Evolutionary conservation across 352 stramenopile genomes (phyloP), one percentile per base, ranked within the genome.

Genomic region (Globisporangium orthogonon): DNA sequence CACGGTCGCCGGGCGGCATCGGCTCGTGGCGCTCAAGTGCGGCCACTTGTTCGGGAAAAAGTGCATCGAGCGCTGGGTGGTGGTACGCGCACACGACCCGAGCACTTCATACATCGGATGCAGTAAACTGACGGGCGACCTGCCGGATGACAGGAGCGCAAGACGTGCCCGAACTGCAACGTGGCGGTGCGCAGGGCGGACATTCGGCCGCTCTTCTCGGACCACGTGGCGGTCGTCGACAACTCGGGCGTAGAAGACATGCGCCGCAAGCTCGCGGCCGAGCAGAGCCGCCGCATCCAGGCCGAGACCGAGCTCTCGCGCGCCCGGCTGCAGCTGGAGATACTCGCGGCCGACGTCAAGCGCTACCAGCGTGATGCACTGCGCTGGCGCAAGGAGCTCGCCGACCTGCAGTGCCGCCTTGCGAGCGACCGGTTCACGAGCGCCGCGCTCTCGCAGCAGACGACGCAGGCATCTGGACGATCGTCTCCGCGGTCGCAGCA

Each of bases 171-270:
- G 1, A 89, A 88, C 55, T 92, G 82, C 69, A 87, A 70, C 51
- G 54, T 74, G 0, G 39, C 64, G 1, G 69, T 87, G 39, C 63
- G 62, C 23, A 68, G 67, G 17, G 58, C 67, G 28, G 82, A 92
- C 49, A 74, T 92, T 17, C 70, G 65, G 31, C 64, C 69, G 30
- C 59, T 89, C 31, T 91, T 87, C 58, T 86, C 75, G 10, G 71
- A 91, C 65, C 76, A 86, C 54, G 74, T 89, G 7, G 77, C 82
- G 9, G 76, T 89, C n/a, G 79, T 92, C 14, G 82, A 92, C 66
- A 92, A 89, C 63, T 69, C 77, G 13, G 75, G 73, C 11, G 45
- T 87, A 17, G 77, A 84, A 59, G 66, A 73, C 23, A 78, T 85
- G 66, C 74, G 61, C 37, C 56, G 59, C 35, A 88, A 88, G 71